These are phyloP conservation scores for Colletotrichum sp. DNA, from an alignment of 2,329 filamentous ascomycete genomes.

Conservation along the genomic window DNA sequence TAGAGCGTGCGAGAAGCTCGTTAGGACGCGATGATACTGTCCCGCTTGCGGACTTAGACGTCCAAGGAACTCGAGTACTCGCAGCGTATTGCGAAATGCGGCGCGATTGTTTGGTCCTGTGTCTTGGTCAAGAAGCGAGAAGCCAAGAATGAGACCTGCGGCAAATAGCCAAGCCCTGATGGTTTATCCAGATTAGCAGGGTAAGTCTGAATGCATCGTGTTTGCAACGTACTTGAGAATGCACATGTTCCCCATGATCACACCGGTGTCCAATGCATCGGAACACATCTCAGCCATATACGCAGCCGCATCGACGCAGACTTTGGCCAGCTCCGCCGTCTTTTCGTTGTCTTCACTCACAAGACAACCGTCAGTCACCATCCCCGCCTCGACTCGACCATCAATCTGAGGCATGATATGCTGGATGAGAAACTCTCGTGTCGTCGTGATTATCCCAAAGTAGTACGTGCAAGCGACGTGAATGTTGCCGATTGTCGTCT, in stretches of 20 bases:
- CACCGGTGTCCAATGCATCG: conserved; percentile 47
- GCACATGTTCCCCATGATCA: conserved; percentile 61
- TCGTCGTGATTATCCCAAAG: conserved; percentile 62
- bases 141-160: conserved; percentile 60
- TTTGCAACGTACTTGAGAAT: too few species aligned
- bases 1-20: neutral
- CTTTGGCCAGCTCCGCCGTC: conserved; percentile 45
- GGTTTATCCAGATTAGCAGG: accelerated
- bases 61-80: neutral
- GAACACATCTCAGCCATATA: conserved; percentile 60
- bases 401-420: conserved; percentile 43
- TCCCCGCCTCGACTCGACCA: conserved; percentile 19
- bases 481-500: conserved; percentile 51
- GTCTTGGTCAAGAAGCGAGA: conserved; percentile 27
- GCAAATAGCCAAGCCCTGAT: conserved; percentile 46
- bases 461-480: conserved; percentile 65
- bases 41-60: neutral
- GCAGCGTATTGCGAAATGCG: neutral
- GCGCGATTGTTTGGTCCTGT: neutral
- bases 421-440: conserved; percentile 59
- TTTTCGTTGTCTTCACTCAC: neutral
- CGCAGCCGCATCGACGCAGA: conserved; percentile 60
- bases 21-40: neutral
- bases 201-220: too few species aligned
- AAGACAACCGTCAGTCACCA: conserved; percentile 27